Evolutionary conservation across 2,329 filamentous ascomycete genomes (phyloP).

Genomic region (Clarireedia hainanense): DNA sequence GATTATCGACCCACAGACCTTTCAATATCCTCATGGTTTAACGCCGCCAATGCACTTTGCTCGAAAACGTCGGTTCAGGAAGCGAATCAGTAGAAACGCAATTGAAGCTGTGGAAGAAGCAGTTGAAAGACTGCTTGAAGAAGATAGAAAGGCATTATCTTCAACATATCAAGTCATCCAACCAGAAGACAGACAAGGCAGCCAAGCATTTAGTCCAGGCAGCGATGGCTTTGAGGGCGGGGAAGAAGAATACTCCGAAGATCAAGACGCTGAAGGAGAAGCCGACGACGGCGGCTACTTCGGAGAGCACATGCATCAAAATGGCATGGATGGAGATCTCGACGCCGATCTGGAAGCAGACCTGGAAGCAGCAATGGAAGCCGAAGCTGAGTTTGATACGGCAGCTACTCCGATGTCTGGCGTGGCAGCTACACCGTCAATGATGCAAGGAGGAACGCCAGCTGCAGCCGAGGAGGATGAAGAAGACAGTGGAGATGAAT

Average conservation of each 20-base stretch:
- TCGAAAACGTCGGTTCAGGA: constrained; percentile 49
- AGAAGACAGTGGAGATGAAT: constrained; percentile 33
- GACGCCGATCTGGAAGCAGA: constrained; percentile 28
- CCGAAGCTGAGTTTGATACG: constrained; percentile 19
- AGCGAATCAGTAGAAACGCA: constrained; percentile 45
- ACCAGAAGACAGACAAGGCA: constrained; percentile 25
- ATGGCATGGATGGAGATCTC: constrained; percentile 31
- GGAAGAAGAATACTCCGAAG: constrained; percentile 29
- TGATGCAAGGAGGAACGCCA: constrained; percentile 23
- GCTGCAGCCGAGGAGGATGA: constrained; percentile 18
- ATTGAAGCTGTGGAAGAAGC: constrained; percentile 50
- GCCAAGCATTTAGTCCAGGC: constrained; percentile 19
- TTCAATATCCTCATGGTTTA: constrained; percentile 43
- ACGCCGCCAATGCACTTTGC: constrained; percentile 54
- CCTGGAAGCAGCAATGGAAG: constrained; percentile 25
- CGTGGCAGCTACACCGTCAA: constrained; percentile 20
- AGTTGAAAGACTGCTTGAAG: constrained; percentile 43
- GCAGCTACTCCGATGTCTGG: constrained; percentile 28
- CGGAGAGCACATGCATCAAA: constrained; percentile 19
- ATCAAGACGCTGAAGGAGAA: constrained; percentile 32
- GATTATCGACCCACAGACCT: constrained; percentile 25
- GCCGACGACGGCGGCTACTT: constrained; percentile 32
- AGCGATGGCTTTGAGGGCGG: constrained; percentile 25
- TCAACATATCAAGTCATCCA: constrained; percentile 37
- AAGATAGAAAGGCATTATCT: constrained; percentile 35